Evolutionary conservation across 2,329 filamentous ascomycete genomes (phyloP).

Genomic region (Colletotrichum echinochloae): DNA sequence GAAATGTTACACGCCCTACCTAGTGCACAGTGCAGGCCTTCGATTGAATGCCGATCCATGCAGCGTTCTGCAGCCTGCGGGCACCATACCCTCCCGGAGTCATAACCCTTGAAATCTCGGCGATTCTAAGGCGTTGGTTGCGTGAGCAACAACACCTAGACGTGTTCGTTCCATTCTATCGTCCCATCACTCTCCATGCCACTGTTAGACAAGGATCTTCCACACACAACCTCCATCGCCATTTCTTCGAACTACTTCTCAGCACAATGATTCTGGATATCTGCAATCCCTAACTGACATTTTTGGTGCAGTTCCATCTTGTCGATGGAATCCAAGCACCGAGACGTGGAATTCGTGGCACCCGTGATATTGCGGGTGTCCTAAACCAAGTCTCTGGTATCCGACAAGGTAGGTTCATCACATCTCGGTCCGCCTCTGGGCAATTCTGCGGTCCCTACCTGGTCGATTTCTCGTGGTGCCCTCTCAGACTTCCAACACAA

Average conservation of each 20-base stretch:
- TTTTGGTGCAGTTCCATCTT: background rate
- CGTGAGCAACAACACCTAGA: slow-evolving; percentile 28
- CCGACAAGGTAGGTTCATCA: slow-evolving; percentile 14
- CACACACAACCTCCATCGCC: slow-evolving; percentile 13
- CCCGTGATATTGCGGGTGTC: slow-evolving; percentile 12
- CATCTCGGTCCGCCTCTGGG: slow-evolving; percentile 11
- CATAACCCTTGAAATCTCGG: slow-evolving; percentile 29
- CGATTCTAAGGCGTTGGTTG: slow-evolving; percentile 33
- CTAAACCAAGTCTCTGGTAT: slow-evolving; percentile 9
- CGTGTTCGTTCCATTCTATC: slow-evolving; percentile 39
- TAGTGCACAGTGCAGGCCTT: background rate
- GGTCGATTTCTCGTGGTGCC: background rate
- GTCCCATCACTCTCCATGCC: slow-evolving; percentile 24
- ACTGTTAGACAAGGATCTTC: slow-evolving; percentile 11
- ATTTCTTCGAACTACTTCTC: background rate
- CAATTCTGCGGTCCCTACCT: background rate
- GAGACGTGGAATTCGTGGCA: slow-evolving; percentile 30
- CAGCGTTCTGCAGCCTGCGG: slow-evolving; percentile 27
- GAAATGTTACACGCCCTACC: background rate
- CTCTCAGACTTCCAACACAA: background rate
- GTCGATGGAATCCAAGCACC: slow-evolving; percentile 12
- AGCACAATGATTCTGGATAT: background rate
- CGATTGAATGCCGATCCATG: slow-evolving; percentile 32
- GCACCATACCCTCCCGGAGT: slow-evolving; percentile 13
- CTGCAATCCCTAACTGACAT: slow-evolving; percentile 1